A percentile compares a stretch with the other conserved stretches of the same genome.
phyloP scores from a whole-genome alignment of 2,329 filamentous ascomycete genomes.

The Ampelomyces quisqualis region DNA sequence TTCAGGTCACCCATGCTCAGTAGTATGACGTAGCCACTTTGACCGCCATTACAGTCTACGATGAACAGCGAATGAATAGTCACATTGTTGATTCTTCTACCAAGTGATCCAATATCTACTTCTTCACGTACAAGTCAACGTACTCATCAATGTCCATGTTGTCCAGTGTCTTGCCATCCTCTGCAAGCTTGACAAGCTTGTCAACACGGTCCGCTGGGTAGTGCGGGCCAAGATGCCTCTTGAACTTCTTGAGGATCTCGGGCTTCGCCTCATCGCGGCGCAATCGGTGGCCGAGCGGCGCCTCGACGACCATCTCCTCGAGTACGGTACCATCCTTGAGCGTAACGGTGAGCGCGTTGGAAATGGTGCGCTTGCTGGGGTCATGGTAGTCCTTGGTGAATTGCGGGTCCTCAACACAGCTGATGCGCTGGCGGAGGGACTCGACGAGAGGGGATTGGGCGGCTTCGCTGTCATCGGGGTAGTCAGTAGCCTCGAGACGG shows the following conservation, averaged over 20 bases:
- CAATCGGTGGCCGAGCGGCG: conserved; percentile 87
- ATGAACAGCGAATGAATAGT: background rate
- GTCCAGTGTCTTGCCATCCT: conserved; percentile 74
- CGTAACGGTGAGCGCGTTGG: conserved; percentile 92
- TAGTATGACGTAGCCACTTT: conserved; percentile 1
- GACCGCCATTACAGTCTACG: background rate
- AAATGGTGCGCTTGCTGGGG: conserved; percentile 89
- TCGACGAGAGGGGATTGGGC: conserved; percentile 88
- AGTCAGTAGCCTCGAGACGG: conserved; percentile 89
- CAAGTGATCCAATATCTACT: conserved; percentile 25
- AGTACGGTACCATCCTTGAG: conserved; percentile 92
- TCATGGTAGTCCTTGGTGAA: conserved; percentile 97
- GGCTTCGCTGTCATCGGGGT: conserved; percentile 88
- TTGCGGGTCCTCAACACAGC: conserved; percentile 92
- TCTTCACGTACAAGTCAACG: conserved; percentile 77
- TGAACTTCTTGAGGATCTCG: conserved; percentile 92
- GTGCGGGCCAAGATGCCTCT: conserved; percentile 85
- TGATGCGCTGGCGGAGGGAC: conserved; percentile 87
- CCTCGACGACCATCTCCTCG: conserved; percentile 88
- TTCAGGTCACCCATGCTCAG: conserved; percentile 1
- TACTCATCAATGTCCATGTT: conserved; percentile 86
- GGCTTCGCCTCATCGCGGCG: conserved; percentile 96
- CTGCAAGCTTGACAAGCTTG: conserved; percentile 77
- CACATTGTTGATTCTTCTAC: background rate
- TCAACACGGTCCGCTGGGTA: conserved; percentile 75